Evolutionary conservation across 805 yeast genomes (phyloP), one percentile per base, ranked within the genome.

Genomic region (Tetrapisispora phaffii): DNA sequence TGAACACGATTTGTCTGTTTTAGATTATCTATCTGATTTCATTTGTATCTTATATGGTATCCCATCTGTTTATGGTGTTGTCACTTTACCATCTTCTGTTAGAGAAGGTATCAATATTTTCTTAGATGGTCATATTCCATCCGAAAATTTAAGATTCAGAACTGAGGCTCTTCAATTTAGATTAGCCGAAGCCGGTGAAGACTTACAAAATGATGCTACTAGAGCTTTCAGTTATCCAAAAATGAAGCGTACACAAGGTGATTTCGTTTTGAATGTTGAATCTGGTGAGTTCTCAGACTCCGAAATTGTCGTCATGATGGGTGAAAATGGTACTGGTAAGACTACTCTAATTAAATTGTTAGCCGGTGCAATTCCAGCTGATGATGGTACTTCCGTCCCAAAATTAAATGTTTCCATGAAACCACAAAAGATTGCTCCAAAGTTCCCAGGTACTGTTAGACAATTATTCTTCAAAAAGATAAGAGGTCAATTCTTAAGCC

Each of bases 271-370:
- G 65, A 72, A 69, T 47, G 82, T 93, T 49, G 83, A 85, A 60
- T 61, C 77, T 38, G 99, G 99, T 70, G 89, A 83, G 47, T 93
- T 90, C 70, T 82, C 95, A 46, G 95, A 93, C 67, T 85, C 96
- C 36, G 98, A 93, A 73, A 93, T 93, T 58, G 76, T 93, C 59
- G 98, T 93, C 47, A 86, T 93, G 96, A 90, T 93, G 95, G 99
- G 99, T 65, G 98, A 93, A 72, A 93, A 93, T 68, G 99, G 99
- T 73, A 93, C 98, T 17, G 99, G 99, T 74, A 93, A 93, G 73
- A 93, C 99, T 35, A 93, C 99, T 15, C 82, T 93, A 73, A 90
- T 97, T 77, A 85, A 84, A 67, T 72, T 93, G 59, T 74, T 93
- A 59, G 97, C 99, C 20, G 98, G 97, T 62, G 87, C 87, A 23